Percentiles rank a stretch among this genome's conserved stretches.
phyloP scores from a whole-genome alignment of 208 protist genomes.

The Crithidia thermophila region DNA sequence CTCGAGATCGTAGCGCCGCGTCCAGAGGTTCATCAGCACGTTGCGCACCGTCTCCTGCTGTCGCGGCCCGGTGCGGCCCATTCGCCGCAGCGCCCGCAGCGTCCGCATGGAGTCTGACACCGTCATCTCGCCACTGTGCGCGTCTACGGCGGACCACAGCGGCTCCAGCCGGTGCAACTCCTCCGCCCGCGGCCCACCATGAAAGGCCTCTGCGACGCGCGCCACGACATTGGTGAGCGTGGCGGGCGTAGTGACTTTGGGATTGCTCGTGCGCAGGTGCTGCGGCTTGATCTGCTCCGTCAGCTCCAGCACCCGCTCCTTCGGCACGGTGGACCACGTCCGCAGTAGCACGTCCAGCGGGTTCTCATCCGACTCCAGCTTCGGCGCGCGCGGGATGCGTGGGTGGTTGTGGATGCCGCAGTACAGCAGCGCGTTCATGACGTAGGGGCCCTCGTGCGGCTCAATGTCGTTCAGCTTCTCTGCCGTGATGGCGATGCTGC shows the following conservation, averaged over 20 bases:
- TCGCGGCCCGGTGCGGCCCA: constrained; percentile 45
- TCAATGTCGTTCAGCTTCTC: constrained; percentile 69
- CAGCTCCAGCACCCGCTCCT: constrained; percentile 78
- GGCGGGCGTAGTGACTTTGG: constrained; percentile 31
- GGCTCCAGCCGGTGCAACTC: constrained; percentile 67
- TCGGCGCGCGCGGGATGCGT: constrained; percentile 55
- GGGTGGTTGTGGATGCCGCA: constrained; percentile 73
- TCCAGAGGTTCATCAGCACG: constrained; percentile 72
- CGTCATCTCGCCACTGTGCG: constrained; percentile 59
- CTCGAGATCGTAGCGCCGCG: constrained; percentile 45
- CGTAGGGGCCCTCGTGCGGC: constrained; percentile 68
- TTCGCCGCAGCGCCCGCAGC: constrained; percentile 57
- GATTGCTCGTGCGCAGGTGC: constrained; percentile 45
- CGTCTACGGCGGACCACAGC: constrained; percentile 68
- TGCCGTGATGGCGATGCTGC: constrained; percentile 45
- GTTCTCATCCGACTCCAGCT: constrained; percentile 46
- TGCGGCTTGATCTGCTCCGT: constrained; percentile 71
- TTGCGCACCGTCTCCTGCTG: constrained; percentile 37
- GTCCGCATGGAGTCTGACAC: constrained; percentile 60
- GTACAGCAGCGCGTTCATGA: constrained; percentile 78
- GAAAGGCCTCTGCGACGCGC: constrained; percentile 57
- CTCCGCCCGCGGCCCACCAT: constrained; percentile 17
- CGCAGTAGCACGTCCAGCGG: constrained; percentile 78
- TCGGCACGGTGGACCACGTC: constrained; percentile 69
- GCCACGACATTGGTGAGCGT: constrained; percentile 59